Percentiles rank a stretch among this genome's conserved stretches.
These are phyloP conservation scores for Diaporthe caulivora DNA, from an alignment of 2,329 filamentous ascomycete genomes.

Conservation along the genomic window DNA sequence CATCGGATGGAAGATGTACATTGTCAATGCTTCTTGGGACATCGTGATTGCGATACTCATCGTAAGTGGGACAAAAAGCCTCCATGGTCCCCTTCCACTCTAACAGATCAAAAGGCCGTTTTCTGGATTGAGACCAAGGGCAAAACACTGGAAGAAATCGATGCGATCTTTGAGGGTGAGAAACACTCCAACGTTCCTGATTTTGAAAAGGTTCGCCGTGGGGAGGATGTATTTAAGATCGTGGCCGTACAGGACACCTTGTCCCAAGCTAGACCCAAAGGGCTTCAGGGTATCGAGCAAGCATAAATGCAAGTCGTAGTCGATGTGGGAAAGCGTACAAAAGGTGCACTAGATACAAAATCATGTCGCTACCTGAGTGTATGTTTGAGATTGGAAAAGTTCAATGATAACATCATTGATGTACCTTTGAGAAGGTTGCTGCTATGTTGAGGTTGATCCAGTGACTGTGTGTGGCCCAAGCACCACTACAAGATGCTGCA, in stretches of 20 bases:
- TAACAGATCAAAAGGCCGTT: constrained; percentile 40
- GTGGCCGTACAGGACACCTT: constrained; percentile 42
- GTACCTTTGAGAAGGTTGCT: too few relatives aligned
- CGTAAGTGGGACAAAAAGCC: constrained; percentile 43
- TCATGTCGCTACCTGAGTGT: too few relatives aligned
- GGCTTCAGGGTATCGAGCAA: too few relatives aligned
- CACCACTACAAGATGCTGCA: too few relatives aligned
- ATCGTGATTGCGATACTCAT: constrained; percentile 55
- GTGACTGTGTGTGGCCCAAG: too few relatives aligned
- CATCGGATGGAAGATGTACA: constrained; percentile 61
- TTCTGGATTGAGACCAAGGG: constrained; percentile 55
- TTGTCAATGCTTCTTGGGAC: constrained; percentile 60
- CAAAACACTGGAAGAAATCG: constrained; percentile 54
- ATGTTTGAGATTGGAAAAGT: too few relatives aligned
- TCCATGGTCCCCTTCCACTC: rapidly evolving
- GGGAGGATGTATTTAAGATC: constrained; percentile 42
- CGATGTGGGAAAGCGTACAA: too few relatives aligned
- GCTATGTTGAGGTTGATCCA: too few relatives aligned
- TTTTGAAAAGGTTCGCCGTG: constrained; percentile 44
- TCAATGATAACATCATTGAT: too few relatives aligned
- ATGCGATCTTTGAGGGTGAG: constrained; percentile 51
- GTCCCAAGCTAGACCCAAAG: too few relatives aligned
- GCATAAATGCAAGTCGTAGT: too few relatives aligned
- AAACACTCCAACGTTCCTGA: constrained; percentile 49
- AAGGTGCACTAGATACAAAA: too few relatives aligned